Evolutionary conservation across 2,329 filamentous ascomycete genomes (phyloP).

Genomic region (Beauveria australis): DNA sequence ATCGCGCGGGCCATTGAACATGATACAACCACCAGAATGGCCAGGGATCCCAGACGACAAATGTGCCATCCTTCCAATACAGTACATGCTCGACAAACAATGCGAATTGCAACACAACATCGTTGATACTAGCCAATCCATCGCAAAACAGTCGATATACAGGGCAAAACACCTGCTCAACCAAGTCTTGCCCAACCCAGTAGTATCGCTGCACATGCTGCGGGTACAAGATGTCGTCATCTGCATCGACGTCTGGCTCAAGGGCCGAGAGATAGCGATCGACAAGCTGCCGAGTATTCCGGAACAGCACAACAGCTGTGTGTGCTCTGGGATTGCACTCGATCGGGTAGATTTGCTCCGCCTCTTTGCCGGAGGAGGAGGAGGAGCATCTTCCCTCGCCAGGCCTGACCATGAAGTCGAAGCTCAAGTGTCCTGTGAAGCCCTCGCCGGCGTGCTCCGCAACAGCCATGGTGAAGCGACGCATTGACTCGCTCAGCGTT

Average conservation of each 20-base stretch:
- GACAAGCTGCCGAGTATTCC: slow-evolving; percentile 35
- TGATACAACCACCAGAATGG: slow-evolving; percentile 51
- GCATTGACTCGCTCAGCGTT: slow-evolving; percentile 49
- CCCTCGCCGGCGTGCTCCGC: slow-evolving; percentile 37
- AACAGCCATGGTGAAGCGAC: slow-evolving; percentile 54
- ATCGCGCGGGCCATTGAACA: slow-evolving; percentile 45
- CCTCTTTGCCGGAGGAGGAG: background rate
- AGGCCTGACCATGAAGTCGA: background rate
- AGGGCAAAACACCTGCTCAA: slow-evolving; percentile 40
- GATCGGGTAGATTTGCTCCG: slow-evolving; percentile 48
- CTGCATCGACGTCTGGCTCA: slow-evolving; percentile 17
- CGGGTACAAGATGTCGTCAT: slow-evolving; percentile 15
- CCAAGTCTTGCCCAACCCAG: slow-evolving; percentile 61
- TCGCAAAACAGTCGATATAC: slow-evolving; percentile 25
- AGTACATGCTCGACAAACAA: slow-evolving; percentile 29
- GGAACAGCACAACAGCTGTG: slow-evolving; percentile 57
- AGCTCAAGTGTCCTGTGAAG: slow-evolving; percentile 59
- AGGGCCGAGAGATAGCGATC: slow-evolving; percentile 46
- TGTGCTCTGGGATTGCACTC: slow-evolving; percentile 65
- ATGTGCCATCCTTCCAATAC: slow-evolving; percentile 48
- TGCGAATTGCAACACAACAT: slow-evolving; percentile 16
- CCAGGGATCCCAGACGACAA: slow-evolving; percentile 45
- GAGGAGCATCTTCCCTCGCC: background rate
- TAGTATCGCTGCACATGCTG: slow-evolving; percentile 33
- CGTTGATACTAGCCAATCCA: slow-evolving; percentile 14